These are phyloP conservation scores for Pyropia yezoensis DNA, from an alignment of 23 red algal species.

Conservation along the genomic window DNA sequence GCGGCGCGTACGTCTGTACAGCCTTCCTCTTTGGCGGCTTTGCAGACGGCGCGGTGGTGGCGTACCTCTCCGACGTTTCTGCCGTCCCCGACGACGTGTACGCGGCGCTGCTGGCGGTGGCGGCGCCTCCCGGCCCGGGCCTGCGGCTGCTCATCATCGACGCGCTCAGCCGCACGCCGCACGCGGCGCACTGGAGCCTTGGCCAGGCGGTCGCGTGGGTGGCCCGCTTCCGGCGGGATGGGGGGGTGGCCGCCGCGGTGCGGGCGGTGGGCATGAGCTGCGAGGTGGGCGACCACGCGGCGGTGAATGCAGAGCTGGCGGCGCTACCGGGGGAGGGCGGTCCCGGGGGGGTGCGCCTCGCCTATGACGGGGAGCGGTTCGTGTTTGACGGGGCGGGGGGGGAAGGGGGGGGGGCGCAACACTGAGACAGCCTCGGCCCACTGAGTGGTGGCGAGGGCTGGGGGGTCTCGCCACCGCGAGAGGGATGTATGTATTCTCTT, in stretches of 20 bases:
- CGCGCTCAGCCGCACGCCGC: slow-evolving; percentile 7
- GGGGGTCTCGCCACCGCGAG: no score
- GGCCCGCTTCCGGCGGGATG: slow-evolving; percentile 7
- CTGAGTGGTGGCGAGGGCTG: no score
- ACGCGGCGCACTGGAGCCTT: slow-evolving; percentile 18
- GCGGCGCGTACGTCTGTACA: slow-evolving; percentile 33
- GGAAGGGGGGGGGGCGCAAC: no score
- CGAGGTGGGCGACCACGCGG: slow-evolving; percentile 30
- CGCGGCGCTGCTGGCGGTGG: slow-evolving; percentile 11
- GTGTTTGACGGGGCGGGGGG: no score
- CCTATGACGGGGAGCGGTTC: slow-evolving; percentile 49
- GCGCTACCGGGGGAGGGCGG: slow-evolving; percentile 9
- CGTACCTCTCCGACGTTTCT: slow-evolving; percentile 32
- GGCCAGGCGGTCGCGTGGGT: slow-evolving; percentile 16
- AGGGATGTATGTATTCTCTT: no score
- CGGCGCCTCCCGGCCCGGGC: not conserved
- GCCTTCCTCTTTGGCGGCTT: slow-evolving; percentile 19
- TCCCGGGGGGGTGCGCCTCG: slow-evolving; percentile 20
- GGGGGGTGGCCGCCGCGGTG: slow-evolving; percentile 10
- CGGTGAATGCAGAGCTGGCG: slow-evolving; percentile 21
- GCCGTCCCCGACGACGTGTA: slow-evolving; percentile 16
- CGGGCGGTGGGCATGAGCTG: slow-evolving; percentile 44
- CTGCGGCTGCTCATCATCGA: slow-evolving; percentile 48
- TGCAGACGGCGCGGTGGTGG: slow-evolving; percentile 8
- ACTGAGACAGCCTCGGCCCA: no score